Evolutionary conservation across 345 rosid genomes (phyloP), one percentile per base, ranked within the genome.

Genomic region (Rhodamnia rubescens): DNA sequence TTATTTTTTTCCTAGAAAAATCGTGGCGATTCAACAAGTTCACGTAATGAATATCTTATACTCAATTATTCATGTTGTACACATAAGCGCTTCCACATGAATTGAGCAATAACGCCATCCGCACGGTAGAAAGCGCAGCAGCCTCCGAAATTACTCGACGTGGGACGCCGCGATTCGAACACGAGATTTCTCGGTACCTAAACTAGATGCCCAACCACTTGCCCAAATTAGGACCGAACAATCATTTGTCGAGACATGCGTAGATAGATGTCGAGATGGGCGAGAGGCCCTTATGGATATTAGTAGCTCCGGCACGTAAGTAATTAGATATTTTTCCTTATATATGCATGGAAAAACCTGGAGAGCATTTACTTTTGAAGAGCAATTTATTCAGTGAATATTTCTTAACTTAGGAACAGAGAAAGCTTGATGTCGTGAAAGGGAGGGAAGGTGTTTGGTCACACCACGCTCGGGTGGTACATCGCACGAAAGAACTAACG

Each of bases 161-260:
- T 8, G 78, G 0, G 2, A 29, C 2, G 6, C 4, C 4, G 2
- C 5, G 2, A 64, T 64, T 64, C 3, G 1, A 29, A 4, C 22
- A 8, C 0, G 26, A 69, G 36, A 36, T 40, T 69, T 18, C 1
- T 11, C 1, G 0, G 2, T 11, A 26, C 8, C 32, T 58, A 9
- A 36, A 69, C 6, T 0, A 1, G 4, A 69, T 69, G 26, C 24
- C 0, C 2, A 0, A 36, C 20, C 0, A 1, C 1, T 64, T 10
- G 44, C 3, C 20, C 1, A 4, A 2, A 36, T 69, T 2, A 18
- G 4, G 1, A 36, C 18, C 2, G 47, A 36, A 69, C 9, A 11
- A 36, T 9, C 7, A 32, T 18, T 8, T 18, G 78, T 0, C 5
- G 24, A 64, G 44, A 11, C 1, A 64, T 12, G 44, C 3, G 18